Evolutionary conservation across 169 alveolate genomes (phyloP).

Genomic region (Babesia ovata): DNA sequence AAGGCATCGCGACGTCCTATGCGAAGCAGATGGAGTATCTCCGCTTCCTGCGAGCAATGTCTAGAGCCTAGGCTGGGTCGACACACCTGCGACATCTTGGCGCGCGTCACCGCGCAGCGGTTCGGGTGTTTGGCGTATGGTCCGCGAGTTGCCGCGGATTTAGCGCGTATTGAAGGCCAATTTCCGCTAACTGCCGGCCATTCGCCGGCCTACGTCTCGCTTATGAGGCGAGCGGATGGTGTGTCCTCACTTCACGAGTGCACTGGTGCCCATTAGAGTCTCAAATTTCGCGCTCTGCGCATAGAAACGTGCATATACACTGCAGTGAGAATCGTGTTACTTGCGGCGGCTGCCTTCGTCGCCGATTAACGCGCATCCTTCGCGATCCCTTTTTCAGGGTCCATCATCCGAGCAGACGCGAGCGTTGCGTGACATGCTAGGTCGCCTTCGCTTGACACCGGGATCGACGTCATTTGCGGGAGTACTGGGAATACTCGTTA

Average conservation of each 20-base stretch:
- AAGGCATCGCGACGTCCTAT: slow-evolving; percentile 56
- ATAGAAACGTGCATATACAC: too few species aligned
- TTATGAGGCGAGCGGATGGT: neutral
- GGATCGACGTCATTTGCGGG: too few species aligned
- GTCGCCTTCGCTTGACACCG: too few species aligned
- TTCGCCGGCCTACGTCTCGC: neutral
- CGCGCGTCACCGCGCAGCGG: neutral
- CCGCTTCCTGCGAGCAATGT: slow-evolving; percentile 41
- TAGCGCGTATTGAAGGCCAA: neutral
- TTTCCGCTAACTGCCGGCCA: neutral
- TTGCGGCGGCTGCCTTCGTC: too few species aligned
- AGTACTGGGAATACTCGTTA: too few species aligned
- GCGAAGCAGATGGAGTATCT: slow-evolving; percentile 50
- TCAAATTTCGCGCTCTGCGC: too few species aligned
- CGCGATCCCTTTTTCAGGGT: too few species aligned
- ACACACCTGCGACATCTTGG: slow-evolving; percentile 23
- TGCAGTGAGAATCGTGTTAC: too few species aligned
- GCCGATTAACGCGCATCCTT: too few species aligned
- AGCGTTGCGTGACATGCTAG: too few species aligned
- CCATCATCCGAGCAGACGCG: too few species aligned
- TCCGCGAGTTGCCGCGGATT: neutral
- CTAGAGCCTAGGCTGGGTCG: neutral
- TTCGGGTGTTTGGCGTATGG: neutral
- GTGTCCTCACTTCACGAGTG: neutral
- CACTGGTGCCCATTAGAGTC: too few species aligned